phyloP scores from a whole-genome alignment of 2,329 filamentous ascomycete species.

The Colletotrichum sansevieriae region DNA sequence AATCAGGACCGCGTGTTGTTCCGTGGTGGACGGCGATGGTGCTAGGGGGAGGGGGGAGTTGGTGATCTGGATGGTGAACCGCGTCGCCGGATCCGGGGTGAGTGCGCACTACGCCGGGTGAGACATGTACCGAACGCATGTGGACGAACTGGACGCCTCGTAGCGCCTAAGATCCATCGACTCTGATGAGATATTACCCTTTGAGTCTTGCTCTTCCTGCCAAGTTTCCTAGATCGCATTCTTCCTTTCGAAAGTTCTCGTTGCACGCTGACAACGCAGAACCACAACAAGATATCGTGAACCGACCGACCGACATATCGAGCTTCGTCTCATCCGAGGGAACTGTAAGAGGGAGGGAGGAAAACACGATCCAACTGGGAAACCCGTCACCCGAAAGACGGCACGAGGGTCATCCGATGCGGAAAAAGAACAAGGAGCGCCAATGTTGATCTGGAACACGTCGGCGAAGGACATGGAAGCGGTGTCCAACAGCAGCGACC shows the following conservation, averaged over 20 bases:
- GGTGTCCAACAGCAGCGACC: background rate
- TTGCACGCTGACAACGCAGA: no score
- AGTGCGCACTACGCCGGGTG: background rate
- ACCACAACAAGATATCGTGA: no score
- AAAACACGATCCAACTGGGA: background rate
- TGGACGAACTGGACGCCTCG: background rate
- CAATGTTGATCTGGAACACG: constrained; percentile 25
- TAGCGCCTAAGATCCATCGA: background rate
- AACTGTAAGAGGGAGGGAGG: no score
- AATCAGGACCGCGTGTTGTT: background rate
- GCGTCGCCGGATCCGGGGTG: constrained; percentile 26
- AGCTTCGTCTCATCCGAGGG: no score
- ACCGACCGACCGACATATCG: no score
- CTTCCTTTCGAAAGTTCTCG: background rate
- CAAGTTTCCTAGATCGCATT: background rate
- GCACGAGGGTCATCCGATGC: background rate
- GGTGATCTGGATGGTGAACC: no score
- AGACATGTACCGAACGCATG: constrained; percentile 27
- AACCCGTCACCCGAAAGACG: constrained; percentile 4
- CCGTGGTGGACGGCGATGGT: background rate
- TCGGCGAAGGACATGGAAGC: constrained; percentile 11
- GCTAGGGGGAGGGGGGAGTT: background rate
- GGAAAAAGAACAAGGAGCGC: background rate
- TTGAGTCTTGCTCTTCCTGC: background rate
- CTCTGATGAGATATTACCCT: background rate